Evolutionary conservation across 495 filamentous ascomycete genomes (phyloP).

Genomic region (Penicillium cinerascens): DNA sequence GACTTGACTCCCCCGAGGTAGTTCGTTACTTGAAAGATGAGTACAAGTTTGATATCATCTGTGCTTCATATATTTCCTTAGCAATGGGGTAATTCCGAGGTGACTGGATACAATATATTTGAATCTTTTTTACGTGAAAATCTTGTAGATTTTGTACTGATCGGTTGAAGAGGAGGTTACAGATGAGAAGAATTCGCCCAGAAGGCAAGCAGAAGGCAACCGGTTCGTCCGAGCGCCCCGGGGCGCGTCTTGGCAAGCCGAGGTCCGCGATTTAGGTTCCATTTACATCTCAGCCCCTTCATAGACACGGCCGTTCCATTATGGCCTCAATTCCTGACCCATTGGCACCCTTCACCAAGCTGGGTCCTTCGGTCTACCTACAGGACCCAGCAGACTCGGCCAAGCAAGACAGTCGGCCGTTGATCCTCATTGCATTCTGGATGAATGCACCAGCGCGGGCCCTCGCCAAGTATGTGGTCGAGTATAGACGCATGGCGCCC

Average conservation of each 20-base stretch:
- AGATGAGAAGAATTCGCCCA: too few species aligned
- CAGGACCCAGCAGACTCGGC: constrained; percentile 19
- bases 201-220: neutral
- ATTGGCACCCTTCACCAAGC: constrained; percentile 23
- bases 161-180: too few species aligned
- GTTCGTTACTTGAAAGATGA: too few species aligned
- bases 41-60: too few species aligned
- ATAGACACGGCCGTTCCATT: neutral
- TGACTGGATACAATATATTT: too few species aligned
- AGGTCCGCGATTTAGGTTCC: neutral
- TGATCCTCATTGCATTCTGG: constrained; percentile 43
- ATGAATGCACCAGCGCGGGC: constrained; percentile 41
- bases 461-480: constrained; percentile 35
- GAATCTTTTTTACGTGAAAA: too few species aligned
- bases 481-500: constrained; percentile 36
- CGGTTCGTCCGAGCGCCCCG: neutral
- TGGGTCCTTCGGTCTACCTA: constrained; percentile 36
- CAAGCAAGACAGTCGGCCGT: constrained; percentile 6
- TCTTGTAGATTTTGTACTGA: too few species aligned
- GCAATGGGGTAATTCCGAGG: too few species aligned
- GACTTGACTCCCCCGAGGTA: too few species aligned
- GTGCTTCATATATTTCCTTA: too few species aligned
- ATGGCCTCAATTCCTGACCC: constrained; percentile 10
- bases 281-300: neutral
- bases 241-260: neutral